Evolutionary conservation across 73 alveolate species (phyloP).

Genomic region (Urostyla sp.): DNA sequence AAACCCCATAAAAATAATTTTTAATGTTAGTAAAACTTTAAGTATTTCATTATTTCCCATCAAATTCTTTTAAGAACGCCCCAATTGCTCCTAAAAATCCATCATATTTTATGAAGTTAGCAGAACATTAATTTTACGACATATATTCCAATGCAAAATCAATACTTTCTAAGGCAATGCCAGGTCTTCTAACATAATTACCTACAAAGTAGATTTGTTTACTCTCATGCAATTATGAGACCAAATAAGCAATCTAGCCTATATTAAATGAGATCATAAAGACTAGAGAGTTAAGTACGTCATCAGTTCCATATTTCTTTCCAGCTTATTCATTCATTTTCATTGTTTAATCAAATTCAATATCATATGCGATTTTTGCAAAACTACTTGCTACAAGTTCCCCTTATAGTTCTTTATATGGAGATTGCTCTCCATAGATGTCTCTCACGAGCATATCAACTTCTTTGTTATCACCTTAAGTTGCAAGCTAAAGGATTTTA

Average conservation of each 20-base stretch:
- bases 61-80: conserved; percentile 39
- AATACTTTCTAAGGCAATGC: conserved; percentile 75
- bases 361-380: conserved; percentile 84
- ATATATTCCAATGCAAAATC: conserved; percentile 75
- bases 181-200: conserved; percentile 80
- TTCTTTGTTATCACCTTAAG: conserved; percentile 79
- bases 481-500: conserved; percentile 76
- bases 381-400: conserved; percentile 78
- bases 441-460: conserved; percentile 85
- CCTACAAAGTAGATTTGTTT: conserved; percentile 85
- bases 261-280: conserved; percentile 87
- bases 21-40: too few species aligned
- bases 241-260: conserved; percentile 81
- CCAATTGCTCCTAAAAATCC: conserved; percentile 55
- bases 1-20: too few species aligned
- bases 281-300: conserved; percentile 77
- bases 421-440: conserved; percentile 63
- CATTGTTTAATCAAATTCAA: conserved; percentile 33
- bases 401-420: conserved; percentile 51
- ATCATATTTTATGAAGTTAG: conserved; percentile 37
- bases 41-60: neutral
- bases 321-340: neutral
- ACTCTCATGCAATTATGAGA: conserved; percentile 75
- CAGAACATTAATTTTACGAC: conserved; percentile 1
- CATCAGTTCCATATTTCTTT: conserved; percentile 80